phyloP scores from a whole-genome alignment of 2,329 filamentous ascomycete species.

The Cytospora paraplurivora region DNA sequence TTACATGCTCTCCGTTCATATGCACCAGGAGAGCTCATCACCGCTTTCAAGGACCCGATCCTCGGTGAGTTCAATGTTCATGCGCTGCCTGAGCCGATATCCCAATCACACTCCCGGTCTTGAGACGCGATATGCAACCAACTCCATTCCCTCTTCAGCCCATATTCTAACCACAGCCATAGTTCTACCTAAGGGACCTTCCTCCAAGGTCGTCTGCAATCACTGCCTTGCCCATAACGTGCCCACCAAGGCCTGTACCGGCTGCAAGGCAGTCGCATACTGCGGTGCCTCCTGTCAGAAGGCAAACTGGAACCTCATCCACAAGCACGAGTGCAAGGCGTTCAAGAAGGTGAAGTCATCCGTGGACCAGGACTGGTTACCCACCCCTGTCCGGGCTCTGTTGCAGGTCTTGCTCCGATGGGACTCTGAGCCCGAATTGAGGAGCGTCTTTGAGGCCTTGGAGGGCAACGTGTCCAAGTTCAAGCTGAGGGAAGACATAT shows the following conservation, averaged over 20 bases:
- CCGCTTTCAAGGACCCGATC: constrained; percentile 46
- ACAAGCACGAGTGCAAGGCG: constrained; percentile 57
- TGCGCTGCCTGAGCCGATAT: neutral
- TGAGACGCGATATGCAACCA: neutral
- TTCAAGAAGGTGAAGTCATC: constrained; percentile 42
- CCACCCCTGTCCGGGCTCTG: constrained; percentile 58
- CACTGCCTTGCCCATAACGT: constrained; percentile 45
- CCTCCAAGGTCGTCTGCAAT: constrained; percentile 49
- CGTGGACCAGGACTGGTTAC: constrained; percentile 43
- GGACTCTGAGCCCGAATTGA: constrained; percentile 36
- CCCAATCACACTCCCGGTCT: too few relatives aligned
- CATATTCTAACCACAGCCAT: neutral
- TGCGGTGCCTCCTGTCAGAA: constrained; percentile 57
- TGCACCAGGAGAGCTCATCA: constrained; percentile 49
- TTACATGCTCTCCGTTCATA: constrained; percentile 48
- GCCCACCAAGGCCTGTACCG: constrained; percentile 48
- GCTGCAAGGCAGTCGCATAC: constrained; percentile 57
- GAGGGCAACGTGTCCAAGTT: constrained; percentile 51
- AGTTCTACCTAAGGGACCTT: constrained; percentile 50
- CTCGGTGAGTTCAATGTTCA: constrained; percentile 34
- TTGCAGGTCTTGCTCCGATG: constrained; percentile 52
- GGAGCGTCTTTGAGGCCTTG: constrained; percentile 42
- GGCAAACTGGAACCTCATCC: constrained; percentile 54
- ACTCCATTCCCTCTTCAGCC: neutral
- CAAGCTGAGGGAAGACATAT: constrained; percentile 39